Conservation (phyloP, 345 rosid genomes). For the Euclidium syriacum region DNA sequence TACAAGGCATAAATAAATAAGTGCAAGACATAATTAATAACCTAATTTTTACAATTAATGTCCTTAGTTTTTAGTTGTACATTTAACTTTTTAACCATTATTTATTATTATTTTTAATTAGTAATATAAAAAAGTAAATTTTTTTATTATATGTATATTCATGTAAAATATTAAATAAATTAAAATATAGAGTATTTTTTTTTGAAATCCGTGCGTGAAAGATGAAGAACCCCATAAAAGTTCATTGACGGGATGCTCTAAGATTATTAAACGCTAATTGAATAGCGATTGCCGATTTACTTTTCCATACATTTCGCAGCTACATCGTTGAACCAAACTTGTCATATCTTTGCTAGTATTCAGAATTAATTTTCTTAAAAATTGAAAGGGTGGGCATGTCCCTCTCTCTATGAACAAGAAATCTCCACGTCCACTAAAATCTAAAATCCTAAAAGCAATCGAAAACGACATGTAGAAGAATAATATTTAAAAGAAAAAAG, state of each 20-base stretch:
- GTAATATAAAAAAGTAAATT: no score
- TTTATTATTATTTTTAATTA: no score
- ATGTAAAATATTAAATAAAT: no score
- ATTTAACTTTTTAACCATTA: no score
- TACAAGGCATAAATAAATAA: no score
- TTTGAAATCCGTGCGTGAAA: no score
- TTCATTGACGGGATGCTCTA: not conserved
- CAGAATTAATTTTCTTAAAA: not conserved
- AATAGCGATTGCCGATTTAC: not conserved
- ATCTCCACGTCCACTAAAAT: slow-evolving; percentile 37
- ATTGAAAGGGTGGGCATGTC: slow-evolving; percentile 6
- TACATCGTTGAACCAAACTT: slow-evolving; percentile 23
- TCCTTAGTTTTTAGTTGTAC: no score
- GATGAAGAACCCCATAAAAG: no score
- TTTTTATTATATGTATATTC: no score
- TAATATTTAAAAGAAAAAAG: not conserved
- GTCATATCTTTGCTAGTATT: slow-evolving; percentile 14
- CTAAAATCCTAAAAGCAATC: slow-evolving; percentile 14
- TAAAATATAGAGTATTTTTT: no score
- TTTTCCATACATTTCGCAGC: not conserved
- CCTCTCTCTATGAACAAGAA: slow-evolving; percentile 11
- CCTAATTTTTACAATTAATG: no score
- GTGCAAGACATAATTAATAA: no score
- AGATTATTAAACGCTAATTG: not conserved
- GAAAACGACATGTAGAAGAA: slow-evolving; percentile 23